Percentiles rank a stretch among this genome's conserved stretches.
These are phyloP conservation scores for Podaxis sp. DNA, from an alignment of 768 basidiomycete genomes.

Conservation along the genomic window DNA sequence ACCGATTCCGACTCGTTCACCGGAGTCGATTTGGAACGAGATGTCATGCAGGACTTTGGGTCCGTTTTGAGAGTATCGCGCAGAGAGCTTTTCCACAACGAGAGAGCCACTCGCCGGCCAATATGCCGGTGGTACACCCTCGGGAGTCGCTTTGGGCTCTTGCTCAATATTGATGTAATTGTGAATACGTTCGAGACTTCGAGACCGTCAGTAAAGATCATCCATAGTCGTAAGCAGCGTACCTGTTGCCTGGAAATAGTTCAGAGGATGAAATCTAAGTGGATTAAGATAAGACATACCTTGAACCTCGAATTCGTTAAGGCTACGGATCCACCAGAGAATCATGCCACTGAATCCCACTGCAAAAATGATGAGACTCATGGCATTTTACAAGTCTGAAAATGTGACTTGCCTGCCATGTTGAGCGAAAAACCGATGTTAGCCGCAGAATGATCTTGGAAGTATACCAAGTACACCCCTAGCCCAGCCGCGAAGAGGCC, in stretches of 20 bases:
- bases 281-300: conserved; percentile 18
- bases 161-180: conserved; percentile 58
- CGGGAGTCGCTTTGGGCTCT: conserved; percentile 38
- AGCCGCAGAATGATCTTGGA: conserved; percentile 35
- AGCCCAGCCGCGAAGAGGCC: conserved; percentile 50
- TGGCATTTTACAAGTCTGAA: too few species aligned
- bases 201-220: neutral
- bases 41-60: conserved; percentile 53
- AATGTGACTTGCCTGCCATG: conserved; percentile 39
- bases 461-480: conserved; percentile 51
- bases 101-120: conserved; percentile 64
- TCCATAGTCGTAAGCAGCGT: neutral
- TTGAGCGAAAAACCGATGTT: conserved; percentile 52
- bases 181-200: conserved; percentile 66
- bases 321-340: conserved; percentile 43
- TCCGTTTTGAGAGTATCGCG: conserved; percentile 49
- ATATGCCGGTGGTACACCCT: conserved; percentile 54
- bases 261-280: neutral
- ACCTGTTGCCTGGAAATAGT: conserved; percentile 15
- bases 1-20: conserved; percentile 56
- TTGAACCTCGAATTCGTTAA: conserved; percentile 43
- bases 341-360: conserved; percentile 57
- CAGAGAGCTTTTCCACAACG: conserved; percentile 50
- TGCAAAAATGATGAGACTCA: conserved; percentile 9
- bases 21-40: conserved; percentile 47